These are phyloP conservation scores for Alternaria solani DNA, from an alignment of 2,329 filamentous ascomycete genomes.

Conservation along the genomic window DNA sequence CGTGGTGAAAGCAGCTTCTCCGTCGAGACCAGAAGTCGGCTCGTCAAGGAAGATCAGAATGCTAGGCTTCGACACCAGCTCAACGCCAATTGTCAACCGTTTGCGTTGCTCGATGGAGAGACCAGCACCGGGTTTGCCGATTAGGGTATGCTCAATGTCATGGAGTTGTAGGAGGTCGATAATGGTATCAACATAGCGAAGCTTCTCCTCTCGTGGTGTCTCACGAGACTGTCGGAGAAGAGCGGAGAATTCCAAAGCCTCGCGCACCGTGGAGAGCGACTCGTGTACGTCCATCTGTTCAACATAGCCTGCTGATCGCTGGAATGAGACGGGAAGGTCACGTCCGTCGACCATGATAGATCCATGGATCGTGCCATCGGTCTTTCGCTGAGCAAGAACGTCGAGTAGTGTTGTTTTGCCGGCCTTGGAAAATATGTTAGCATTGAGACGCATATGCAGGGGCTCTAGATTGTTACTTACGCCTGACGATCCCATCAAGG, in stretches of 20 bases:
- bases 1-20: constrained; percentile 83
- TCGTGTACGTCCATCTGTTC: constrained; percentile 69
- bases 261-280: constrained; percentile 64
- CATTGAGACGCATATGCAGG: neutral
- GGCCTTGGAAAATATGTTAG: constrained; percentile 15
- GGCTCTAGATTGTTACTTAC: constrained; percentile 3
- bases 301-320: constrained; percentile 70
- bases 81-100: constrained; percentile 65
- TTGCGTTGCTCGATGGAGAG: constrained; percentile 60
- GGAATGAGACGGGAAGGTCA: constrained; percentile 78
- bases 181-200: constrained; percentile 8
- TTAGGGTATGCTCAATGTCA: constrained; percentile 51
- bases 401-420: constrained; percentile 45
- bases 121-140: neutral
- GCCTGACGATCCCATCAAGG: constrained; percentile 41
- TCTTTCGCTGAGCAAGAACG: constrained; percentile 71
- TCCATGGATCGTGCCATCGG: constrained; percentile 82
- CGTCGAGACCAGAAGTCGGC: constrained; percentile 84
- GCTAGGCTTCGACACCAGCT: constrained; percentile 42
- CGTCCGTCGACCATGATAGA: constrained; percentile 78
- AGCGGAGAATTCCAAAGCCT: constrained; percentile 67
- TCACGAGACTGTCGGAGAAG: constrained; percentile 65
- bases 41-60: constrained; percentile 67
- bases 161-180: constrained; percentile 25
- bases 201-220: constrained; percentile 50